These are phyloP conservation scores for Schizosaccharomyces japonicus DNA, from an alignment of 805 yeast species.

Conservation along the genomic window DNA sequence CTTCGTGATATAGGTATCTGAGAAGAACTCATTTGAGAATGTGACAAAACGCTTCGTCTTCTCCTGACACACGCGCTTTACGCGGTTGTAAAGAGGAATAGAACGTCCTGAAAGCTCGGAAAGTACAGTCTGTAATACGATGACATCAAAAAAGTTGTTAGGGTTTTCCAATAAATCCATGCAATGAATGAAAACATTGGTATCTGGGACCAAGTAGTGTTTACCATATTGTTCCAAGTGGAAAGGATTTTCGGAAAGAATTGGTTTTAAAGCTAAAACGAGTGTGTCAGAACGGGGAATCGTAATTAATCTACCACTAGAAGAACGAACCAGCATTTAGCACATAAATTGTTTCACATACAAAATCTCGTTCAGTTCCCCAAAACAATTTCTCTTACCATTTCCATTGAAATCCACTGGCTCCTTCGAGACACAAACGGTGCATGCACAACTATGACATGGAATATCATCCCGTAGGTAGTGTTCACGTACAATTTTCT, in stretches of 20 bases:
- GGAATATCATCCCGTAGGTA: conserved; percentile 82
- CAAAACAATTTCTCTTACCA: not conserved
- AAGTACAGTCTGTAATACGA: conserved; percentile 81
- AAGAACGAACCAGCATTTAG: not conserved
- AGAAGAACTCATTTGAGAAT: conserved; percentile 76
- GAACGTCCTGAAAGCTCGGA: conserved; percentile 81
- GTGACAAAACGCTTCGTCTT: conserved; percentile 69
- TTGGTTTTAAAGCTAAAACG: conserved; percentile 24
- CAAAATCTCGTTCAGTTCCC: not conserved
- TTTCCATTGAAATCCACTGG: conserved; percentile 34
- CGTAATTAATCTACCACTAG: not conserved
- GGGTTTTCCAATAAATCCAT: conserved; percentile 70
- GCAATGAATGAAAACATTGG: conserved; percentile 33
- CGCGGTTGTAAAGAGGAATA: conserved; percentile 64
- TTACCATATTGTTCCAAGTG: conserved; percentile 25
- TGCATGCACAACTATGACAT: conserved; percentile 55
- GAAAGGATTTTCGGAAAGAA: conserved; percentile 41
- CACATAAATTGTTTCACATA: not conserved
- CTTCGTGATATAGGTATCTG: conserved; percentile 43
- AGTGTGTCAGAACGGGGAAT: too few relatives aligned
- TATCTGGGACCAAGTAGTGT: conserved; percentile 73
- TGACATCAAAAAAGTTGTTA: conserved; percentile 61
- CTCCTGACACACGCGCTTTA: conserved; percentile 49
- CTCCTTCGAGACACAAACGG: conserved; percentile 29
- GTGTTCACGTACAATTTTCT: conserved; percentile 82